phyloP scores from a whole-genome alignment of 441 rosid genomes.

The Dalechampia spathulata region DNA sequence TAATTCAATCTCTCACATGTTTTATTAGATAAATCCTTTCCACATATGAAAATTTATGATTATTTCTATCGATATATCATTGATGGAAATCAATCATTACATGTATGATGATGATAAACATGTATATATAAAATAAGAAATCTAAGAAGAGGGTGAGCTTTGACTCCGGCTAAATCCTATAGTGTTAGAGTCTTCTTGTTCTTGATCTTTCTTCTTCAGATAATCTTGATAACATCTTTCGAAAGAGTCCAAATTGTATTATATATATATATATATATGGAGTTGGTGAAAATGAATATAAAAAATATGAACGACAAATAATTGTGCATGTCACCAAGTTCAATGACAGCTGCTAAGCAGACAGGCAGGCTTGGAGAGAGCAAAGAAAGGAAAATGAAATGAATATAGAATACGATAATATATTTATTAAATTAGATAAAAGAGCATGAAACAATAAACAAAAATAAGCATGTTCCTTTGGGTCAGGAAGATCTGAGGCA shows the following conservation, averaged over 20 bases:
- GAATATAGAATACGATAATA: conserved; percentile 5
- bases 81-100: too few species aligned
- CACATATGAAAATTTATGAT: too few species aligned
- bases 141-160: too few species aligned
- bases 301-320: conserved; percentile 22
- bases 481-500: conserved; percentile 48
- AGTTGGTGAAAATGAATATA: conserved; percentile 11
- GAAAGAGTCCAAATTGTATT: conserved; percentile 11
- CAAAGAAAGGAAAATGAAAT: conserved; percentile 1
- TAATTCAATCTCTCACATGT: too few species aligned
- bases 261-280: conserved; percentile 9
- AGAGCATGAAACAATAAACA: conserved; percentile 15
- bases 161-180: conserved; percentile 43
- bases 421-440: conserved; percentile 27
- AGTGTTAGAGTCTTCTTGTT: conserved; percentile 7
- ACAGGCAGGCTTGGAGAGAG: conserved; percentile 33
- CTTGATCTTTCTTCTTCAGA: conserved; percentile 16
- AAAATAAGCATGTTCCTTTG: conserved; percentile 34
- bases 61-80: too few species aligned
- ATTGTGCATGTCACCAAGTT: conserved; percentile 44
- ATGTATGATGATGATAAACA: too few species aligned
- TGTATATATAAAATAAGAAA: too few species aligned
- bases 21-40: too few species aligned
- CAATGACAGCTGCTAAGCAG: conserved; percentile 50
- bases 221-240: not conserved